Evolutionary conservation across 805 yeast species (phyloP), one percentile per base, ranked within the genome.

Genomic region (Candida coquimbonensis): DNA sequence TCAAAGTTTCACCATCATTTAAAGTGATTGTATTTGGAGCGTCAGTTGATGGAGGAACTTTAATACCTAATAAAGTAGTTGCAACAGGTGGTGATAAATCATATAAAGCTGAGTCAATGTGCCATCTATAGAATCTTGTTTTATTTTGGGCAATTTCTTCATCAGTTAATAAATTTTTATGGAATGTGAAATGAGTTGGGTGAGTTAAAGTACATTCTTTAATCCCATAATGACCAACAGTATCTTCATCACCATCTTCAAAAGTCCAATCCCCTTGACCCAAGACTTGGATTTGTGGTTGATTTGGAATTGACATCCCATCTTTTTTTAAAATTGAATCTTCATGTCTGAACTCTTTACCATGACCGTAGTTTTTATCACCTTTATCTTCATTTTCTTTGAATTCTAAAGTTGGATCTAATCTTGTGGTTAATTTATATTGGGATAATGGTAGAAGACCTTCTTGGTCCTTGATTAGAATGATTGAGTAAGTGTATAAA

Each of bases 81-180:
- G 83, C 85, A 53, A 83, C 77, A 29, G 96, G 96, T 27, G 96
- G 96, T 14, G 90, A 78, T 54, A 87, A 73, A 34, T 78, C 95
- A 58, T 88, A 88, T 36, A 88, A 73, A 5, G 96, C 96, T 34
- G 93, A 82, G 65, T 88, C 96, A 53, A 88, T 87, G 66, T 88
- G 96, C 96, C 96, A 88, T 67, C 96, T 77, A 75, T 87, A 88
- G 63, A 81, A 88, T 56, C 95, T 74, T 3, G 96, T 88, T 63
- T 77, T 75, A 43, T 81, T 77, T 24, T 76, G 59, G 8, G 70
- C 68, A 34, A 83, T 75, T 53, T 87, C 78, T 39, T 80, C 81
- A n/a, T 76, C 74, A 16, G 81, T 69, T 50, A 88, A 72, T 1
- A 80, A 73, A 13, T 73, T 66, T 53, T 81, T 81, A 67, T 88